Base-by-base conservation (phyloP, 2,329 filamentous ascomycete species). In the Xylaria sp. region DNA sequence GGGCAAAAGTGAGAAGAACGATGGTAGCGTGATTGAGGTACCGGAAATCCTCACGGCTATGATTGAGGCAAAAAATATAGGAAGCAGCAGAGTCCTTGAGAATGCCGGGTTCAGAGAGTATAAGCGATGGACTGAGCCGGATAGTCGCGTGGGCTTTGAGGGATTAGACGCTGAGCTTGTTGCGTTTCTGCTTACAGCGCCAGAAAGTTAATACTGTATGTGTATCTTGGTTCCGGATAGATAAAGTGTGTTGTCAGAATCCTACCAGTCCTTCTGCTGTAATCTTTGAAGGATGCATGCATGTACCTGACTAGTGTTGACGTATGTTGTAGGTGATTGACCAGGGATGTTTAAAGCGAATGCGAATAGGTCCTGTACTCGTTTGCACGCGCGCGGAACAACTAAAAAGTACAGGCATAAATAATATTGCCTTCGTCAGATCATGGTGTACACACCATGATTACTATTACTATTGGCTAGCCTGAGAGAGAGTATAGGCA, bases 31-130 rank as follows among this genome's bases (percentile, higher is more conserved):
- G 2, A 69, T 72, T 19, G 48, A 75, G 51, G 78, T 80, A 30
- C 76, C 76, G 32, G 84, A 86, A 75, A 72, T 78, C 55, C 68
- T 88, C 51, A 73, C 79, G 19, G 86, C 85, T 1, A 76, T 86
- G 6, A 85, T 86, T 9, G 82, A 85, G 45, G 76, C 76, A 0
- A 75, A 76, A 12, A 90, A 92, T 72, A 64, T 67, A 7, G 81
- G 80, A 3, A 92, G 89, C 71, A 83, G 84, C 66, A 82, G 82
- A 2, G 85, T 92, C 7, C 71, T 92, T 63, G 73, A 76, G 56
- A 91, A 90, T 74, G 78, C 75, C 14, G 88, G 89, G 0, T 89
- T 91, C 70, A 78, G 79, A 71, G 73, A 82, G 45, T 82, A 82
- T 51, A 82, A 82, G 71, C 77, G 71, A 30, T 85, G 81, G 79